Conservation (phyloP, 352 stramenopile genomes). For the Globisporangium iwayamae region DNA sequence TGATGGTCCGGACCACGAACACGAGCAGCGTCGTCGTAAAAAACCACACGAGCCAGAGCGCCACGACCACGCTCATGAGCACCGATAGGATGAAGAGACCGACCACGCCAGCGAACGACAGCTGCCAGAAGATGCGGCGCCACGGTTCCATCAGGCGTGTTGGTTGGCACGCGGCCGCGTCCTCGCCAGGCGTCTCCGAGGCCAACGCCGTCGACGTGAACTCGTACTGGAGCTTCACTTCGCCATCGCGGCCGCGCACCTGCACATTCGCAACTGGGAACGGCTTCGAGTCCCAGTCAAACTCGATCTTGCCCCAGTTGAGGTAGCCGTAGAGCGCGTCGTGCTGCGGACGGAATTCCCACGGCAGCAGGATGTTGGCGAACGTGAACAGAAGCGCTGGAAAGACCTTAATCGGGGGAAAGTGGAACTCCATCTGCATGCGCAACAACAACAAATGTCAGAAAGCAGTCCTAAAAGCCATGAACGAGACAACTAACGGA, state of each 20-base stretch:
- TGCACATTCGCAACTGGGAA: conserved; percentile 57
- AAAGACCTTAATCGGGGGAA: conserved; percentile 45
- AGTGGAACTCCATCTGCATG: conserved; percentile 69
- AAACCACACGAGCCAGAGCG: conserved; percentile 65
- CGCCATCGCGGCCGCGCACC: conserved; percentile 52
- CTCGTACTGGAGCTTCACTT: conserved; percentile 64
- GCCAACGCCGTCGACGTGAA: conserved; percentile 43
- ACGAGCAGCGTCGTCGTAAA: conserved; percentile 37
- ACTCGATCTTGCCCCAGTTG: conserved; percentile 92
- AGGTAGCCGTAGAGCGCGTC: conserved; percentile 81
- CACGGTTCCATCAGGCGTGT: conserved; percentile 34
- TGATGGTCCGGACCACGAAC: conserved; percentile 7
- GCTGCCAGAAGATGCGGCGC: conserved; percentile 36
- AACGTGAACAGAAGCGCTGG: conserved; percentile 66
- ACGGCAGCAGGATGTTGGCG: conserved; percentile 69
- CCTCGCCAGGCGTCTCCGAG: conserved; percentile 37
- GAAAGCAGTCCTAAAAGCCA: background rate
- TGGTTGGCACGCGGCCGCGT: conserved; percentile 43
- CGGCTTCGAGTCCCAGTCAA: conserved; percentile 76
- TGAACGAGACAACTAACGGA: background rate
- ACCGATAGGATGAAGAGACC: conserved; percentile 48
- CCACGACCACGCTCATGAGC: conserved; percentile 43
- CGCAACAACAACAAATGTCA: background rate
- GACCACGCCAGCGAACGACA: conserved; percentile 33
- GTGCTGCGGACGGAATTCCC: conserved; percentile 65